These are phyloP conservation scores for Mucor irregularis DNA, from an alignment of 371 early-diverging fungal genomes.

Conservation along the genomic window DNA sequence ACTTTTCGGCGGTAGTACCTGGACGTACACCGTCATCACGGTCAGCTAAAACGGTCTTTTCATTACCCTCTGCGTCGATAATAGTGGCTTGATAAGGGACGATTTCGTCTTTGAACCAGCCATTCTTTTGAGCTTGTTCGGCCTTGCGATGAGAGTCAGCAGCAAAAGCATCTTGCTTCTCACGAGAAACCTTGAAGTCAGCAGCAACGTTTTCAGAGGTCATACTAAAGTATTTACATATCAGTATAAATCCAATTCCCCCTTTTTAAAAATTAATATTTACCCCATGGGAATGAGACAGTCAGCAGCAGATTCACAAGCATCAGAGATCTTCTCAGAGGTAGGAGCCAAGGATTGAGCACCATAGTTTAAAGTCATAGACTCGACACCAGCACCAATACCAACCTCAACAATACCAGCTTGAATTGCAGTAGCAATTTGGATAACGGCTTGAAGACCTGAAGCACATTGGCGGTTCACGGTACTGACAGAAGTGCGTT, in stretches of 20 bases:
- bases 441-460: slow-evolving; percentile 94
- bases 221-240: slow-evolving; percentile 44
- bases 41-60: slow-evolving; percentile 59
- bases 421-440: slow-evolving; percentile 90
- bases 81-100: slow-evolving; percentile 84
- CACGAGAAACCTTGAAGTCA: slow-evolving; percentile 80
- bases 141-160: slow-evolving; percentile 81
- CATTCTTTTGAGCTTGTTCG: slow-evolving; percentile 85
- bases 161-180: slow-evolving; percentile 90
- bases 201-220: slow-evolving; percentile 97
- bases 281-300: slow-evolving; percentile 88
- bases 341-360: slow-evolving; percentile 72
- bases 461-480: slow-evolving; percentile 98
- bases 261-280: slow-evolving; percentile 8
- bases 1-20: slow-evolving; percentile 74
- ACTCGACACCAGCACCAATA: slow-evolving; percentile 98
- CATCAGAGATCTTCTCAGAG: slow-evolving; percentile 73
- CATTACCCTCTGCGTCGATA: slow-evolving; percentile 73
- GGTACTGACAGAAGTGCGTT: slow-evolving; percentile 79
- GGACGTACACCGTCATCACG: slow-evolving; percentile 95
- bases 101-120: slow-evolving; percentile 92
- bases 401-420: slow-evolving; percentile 93
- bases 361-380: slow-evolving; percentile 94
- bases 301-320: slow-evolving; percentile 74
- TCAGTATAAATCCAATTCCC: not conserved